These are phyloP conservation scores for Phytophthora cryptogea DNA, from an alignment of 352 stramenopile genomes.

Conservation along the genomic window DNA sequence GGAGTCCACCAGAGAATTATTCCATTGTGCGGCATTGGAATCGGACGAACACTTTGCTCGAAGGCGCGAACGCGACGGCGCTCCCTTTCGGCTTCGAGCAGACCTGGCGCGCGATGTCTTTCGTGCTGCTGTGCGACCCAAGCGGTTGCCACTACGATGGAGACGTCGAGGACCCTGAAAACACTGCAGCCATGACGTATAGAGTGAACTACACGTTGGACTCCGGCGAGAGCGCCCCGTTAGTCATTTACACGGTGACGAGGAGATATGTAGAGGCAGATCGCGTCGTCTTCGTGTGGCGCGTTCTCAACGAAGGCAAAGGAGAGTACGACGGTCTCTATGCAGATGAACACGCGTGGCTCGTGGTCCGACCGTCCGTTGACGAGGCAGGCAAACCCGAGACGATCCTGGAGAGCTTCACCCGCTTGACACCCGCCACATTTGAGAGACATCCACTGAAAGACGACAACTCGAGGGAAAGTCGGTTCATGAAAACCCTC, in stretches of 20 bases:
- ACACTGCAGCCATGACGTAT: constrained; percentile 21
- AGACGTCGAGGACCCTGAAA: constrained; percentile 21
- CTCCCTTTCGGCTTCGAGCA: constrained; percentile 28
- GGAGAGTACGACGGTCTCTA: constrained; percentile 41
- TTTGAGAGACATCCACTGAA: constrained; percentile 3
- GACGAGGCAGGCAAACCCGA: constrained; percentile 10
- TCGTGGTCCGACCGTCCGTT: constrained; percentile 26
- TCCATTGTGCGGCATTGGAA: too few relatives aligned
- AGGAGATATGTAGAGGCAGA: constrained; percentile 43
- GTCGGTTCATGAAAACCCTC: neutral
- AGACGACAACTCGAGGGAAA: too few relatives aligned
- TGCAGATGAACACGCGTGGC: constrained; percentile 60
- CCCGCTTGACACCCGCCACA: constrained; percentile 21
- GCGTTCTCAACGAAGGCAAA: constrained; percentile 41
- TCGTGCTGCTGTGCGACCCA: constrained; percentile 23
- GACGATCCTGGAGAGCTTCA: constrained; percentile 32
- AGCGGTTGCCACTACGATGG: constrained; percentile 20
- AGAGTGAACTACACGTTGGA: constrained; percentile 29
- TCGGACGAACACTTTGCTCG: neutral
- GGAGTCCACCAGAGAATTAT: too few relatives aligned
- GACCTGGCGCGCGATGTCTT: constrained; percentile 13
- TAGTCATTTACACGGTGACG: constrained; percentile 38
- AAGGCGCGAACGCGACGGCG: constrained; percentile 25
- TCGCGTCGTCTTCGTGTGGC: constrained; percentile 61
- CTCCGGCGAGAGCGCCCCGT: constrained; percentile 21